Base-by-base conservation (phyloP, 805 yeast genomes). In the Saturnispora besseyi region DNA sequence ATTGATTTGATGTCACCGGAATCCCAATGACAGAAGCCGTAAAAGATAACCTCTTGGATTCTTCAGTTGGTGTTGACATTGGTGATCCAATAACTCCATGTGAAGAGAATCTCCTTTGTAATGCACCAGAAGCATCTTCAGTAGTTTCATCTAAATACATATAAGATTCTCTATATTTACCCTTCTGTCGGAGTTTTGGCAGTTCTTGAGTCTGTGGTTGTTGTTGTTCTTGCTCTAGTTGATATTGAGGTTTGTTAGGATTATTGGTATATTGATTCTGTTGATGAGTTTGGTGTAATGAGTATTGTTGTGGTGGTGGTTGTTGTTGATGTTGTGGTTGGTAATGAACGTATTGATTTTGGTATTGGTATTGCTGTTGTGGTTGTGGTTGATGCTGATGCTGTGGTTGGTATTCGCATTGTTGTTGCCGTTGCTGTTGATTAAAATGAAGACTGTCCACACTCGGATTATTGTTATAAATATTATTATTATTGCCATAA, bases 11-110 rank as follows among this genome's bases (percentile, higher is more conserved):
- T 9, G 46, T 24, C 4, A 48, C 13, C 1, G 51, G 51, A 12
- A 41, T 18, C 18, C 56, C 56, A 9, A 47, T 50, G 5, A 63
- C 49, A 1, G 63, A 58, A 2, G 63, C 57, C 37, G 51, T 58
- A 4, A 63, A 52, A 1, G 67, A 61, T 4, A 57, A 10, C 31
- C 64, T 51, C 11, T 51, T 48, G 5, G 40, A 11, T 15, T 45
- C 50, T 11, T 53, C 55, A n/a, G 45, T 42, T 13, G 46, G 48
- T 5, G 49, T 29, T 6, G 59, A 48, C 52, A 45, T 49, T 3
- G 66, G 65, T 4, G 64, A 56, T 5, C 59, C 60, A 22, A 62
- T 53, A 12, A 57, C 45, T 3, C 50, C 55, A 3, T 47, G 49
- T 4, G 46, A 45, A 2, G 51, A 50, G 31, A 52, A 45, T 11